These are phyloP conservation scores for Lomentospora prolificans DNA, from an alignment of 2,329 filamentous ascomycete species.

Conservation along the genomic window DNA sequence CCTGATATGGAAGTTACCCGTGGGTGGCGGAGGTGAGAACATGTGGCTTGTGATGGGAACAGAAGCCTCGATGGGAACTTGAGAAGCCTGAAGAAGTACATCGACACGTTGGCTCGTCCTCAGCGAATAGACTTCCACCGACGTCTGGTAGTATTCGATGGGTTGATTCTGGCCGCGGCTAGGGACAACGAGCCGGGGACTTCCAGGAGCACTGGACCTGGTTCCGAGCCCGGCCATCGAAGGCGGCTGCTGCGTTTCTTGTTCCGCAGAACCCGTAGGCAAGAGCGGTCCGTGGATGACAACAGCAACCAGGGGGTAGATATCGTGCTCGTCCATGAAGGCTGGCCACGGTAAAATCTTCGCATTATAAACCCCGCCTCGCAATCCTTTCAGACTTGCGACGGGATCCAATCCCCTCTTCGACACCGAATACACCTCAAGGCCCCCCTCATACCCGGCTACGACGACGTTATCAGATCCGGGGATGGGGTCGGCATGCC, in stretches of 20 bases:
- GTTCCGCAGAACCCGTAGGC: constrained; percentile 27
- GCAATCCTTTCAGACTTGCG: constrained; percentile 63
- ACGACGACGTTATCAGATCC: constrained; percentile 57
- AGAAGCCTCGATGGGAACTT: constrained; percentile 45
- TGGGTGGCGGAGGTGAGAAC: constrained; percentile 59
- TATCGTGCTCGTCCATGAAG: constrained; percentile 30
- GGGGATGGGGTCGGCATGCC: constrained; percentile 24
- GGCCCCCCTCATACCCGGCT: constrained; percentile 68
- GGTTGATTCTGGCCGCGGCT: constrained; percentile 18
- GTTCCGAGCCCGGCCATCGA: neutral
- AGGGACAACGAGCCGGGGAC: constrained; percentile 27
- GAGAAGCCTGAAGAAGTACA: constrained; percentile 62
- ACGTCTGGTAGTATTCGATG: constrained; percentile 67
- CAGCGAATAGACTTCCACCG: constrained; percentile 81
- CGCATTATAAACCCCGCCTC: constrained; percentile 70
- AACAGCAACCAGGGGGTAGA: constrained; percentile 67
- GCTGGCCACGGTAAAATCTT: constrained; percentile 69
- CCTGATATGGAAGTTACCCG: constrained; percentile 63
- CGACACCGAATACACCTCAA: constrained; percentile 66
- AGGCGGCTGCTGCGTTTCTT: neutral
- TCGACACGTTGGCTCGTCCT: constrained; percentile 61
- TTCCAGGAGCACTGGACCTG: constrained; percentile 4
- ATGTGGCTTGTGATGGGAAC: constrained; percentile 50
- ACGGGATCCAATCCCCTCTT: constrained; percentile 62
- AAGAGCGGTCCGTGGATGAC: constrained; percentile 69